phyloP scores from a whole-genome alignment of 2,329 filamentous ascomycete genomes.

The Stagonosporopsis rhizophila region DNA sequence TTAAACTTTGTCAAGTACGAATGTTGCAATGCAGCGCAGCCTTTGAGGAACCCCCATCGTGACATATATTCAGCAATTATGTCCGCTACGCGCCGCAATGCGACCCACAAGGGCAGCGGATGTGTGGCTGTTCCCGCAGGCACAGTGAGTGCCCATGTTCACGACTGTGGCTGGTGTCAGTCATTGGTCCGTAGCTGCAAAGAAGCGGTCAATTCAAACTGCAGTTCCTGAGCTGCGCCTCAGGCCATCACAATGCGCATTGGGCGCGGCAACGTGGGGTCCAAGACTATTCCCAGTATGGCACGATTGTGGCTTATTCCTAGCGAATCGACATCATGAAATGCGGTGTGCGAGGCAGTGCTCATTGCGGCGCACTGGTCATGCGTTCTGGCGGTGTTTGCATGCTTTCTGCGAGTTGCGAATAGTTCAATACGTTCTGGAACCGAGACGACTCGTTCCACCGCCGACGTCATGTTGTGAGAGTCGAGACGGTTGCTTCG shows the following conservation, averaged over 20 bases:
- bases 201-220: constrained; percentile 18
- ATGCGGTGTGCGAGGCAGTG: constrained; percentile 13
- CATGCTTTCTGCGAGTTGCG: constrained; percentile 3
- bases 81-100: constrained; percentile 14
- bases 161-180: constrained; percentile 5
- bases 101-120: neutral
- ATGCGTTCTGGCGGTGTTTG: constrained; percentile 21
- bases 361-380: constrained; percentile 18
- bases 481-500: neutral
- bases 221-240: constrained; percentile 17
- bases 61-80: constrained; percentile 6
- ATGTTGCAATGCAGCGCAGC: constrained; percentile 10
- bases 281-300: constrained; percentile 16
- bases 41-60: constrained; percentile 2
- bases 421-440: constrained; percentile 2
- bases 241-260: constrained; percentile 8
- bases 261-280: constrained; percentile 7
- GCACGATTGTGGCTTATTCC: constrained; percentile 15
- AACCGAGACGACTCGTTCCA: neutral
- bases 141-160: constrained; percentile 10
- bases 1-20: constrained; percentile 1
- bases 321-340: constrained; percentile 12
- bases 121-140: constrained; percentile 16
- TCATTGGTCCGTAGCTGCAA: constrained; percentile 5
- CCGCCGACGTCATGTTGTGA: constrained; percentile 9